Evolutionary conservation across 1,139 yeast species (phyloP), one percentile per base, ranked within the genome.

Genomic region (Candida albicans): DNA sequence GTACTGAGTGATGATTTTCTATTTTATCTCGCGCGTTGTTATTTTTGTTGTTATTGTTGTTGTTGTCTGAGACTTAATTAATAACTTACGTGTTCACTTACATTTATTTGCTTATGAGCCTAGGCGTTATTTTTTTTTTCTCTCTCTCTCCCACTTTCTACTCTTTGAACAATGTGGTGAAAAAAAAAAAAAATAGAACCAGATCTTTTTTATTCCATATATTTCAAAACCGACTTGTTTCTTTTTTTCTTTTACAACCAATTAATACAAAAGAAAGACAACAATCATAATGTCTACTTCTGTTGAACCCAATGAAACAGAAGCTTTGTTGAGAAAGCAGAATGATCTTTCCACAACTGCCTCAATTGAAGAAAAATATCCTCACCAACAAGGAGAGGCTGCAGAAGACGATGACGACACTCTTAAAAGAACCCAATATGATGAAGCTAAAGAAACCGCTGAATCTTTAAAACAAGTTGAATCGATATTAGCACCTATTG

Each of bases 401-500:
- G 9, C 28, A 25, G 52, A 41, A 8, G 45, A 46, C 13, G 38
- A 42, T 11, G 56, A 52, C 13, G 66, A 56, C 9, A 50, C 47
- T 12, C 49, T 51, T 25, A 68, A 69, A 47, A 55, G 65, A 46
- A 58, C 62, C 18, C 55, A 59, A 46, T 61, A 58, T 43, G 61
- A 65, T 35, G 69, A 68, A 39, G 50, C 63, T 27, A 56, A 62
- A 48, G 70, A 68, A 43, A 65, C 64, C 35, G 55, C 56, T 39
- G 60, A 59, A 25, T 66, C 74, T 4, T 60, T 69, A 40, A 47
- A 52, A 33, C 55, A 58, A 40, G 56, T 69, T 40, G 77, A 71
- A 52, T 47, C 63, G 25, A 63, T 68, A 52, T 57, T 70, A 42
- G 75, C 72, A 12, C 83, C 83, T 26, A 48, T 78, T 8, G 52